These are phyloP conservation scores for Phytopythium oedochilum DNA, from an alignment of 352 stramenopile species.

Conservation along the genomic window DNA sequence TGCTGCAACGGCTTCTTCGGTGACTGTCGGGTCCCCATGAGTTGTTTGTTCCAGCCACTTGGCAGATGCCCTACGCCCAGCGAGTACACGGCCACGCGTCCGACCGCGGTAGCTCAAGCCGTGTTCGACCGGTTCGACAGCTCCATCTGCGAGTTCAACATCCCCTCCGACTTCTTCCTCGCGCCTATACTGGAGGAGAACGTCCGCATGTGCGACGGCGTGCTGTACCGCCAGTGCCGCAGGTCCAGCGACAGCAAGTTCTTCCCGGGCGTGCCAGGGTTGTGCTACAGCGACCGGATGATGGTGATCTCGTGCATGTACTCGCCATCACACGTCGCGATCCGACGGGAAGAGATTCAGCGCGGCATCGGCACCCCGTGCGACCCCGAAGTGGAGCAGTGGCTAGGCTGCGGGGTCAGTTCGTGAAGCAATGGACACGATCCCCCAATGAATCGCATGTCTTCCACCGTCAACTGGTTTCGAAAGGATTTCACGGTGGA, in stretches of 20 bases:
- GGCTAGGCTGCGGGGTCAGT: too few species aligned
- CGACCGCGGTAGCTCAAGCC: background rate
- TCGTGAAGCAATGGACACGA: too few species aligned
- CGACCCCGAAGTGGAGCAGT: too few species aligned
- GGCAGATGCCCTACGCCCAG: background rate
- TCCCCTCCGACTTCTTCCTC: background rate
- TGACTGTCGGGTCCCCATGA: background rate
- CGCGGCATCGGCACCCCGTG: too few species aligned
- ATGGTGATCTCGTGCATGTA: constrained; percentile 4
- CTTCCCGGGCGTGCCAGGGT: background rate
- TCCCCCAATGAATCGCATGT: too few species aligned
- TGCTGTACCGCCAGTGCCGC: constrained; percentile 18
- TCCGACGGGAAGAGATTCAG: constrained; percentile 4
- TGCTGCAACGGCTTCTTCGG: constrained; percentile 8
- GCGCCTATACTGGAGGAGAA: constrained; percentile 1
- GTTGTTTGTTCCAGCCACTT: background rate
- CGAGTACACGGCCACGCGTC: background rate
- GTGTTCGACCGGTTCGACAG: constrained; percentile 4
- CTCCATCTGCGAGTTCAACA: constrained; percentile 1
- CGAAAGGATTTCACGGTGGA: too few species aligned
- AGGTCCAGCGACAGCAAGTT: background rate
- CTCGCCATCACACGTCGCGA: background rate
- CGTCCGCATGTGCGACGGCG: constrained; percentile 8
- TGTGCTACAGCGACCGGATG: constrained; percentile 8
- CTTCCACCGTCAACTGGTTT: too few species aligned